Evolutionary conservation across 2,329 filamentous ascomycete genomes (phyloP).

Genomic region (Amauroascus verrucosus): DNA sequence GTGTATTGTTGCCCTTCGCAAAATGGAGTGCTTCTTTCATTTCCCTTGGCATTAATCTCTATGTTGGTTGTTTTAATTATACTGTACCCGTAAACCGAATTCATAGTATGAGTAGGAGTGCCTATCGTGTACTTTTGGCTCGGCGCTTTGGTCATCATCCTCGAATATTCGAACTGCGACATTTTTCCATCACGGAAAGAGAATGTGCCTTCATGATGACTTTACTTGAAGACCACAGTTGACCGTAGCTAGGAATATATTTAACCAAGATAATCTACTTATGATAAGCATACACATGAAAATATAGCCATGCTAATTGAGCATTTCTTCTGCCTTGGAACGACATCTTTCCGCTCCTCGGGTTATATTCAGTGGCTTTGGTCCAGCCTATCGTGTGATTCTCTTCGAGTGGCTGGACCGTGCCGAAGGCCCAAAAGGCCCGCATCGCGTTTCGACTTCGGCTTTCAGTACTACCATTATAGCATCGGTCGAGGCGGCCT

Average conservation of each 20-base stretch:
- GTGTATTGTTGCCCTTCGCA: neutral
- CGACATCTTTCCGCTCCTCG: neutral
- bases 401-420: neutral
- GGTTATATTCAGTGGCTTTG: neutral
- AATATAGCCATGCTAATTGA: too few species aligned
- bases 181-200: too few species aligned
- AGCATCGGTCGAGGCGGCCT: constrained; percentile 15
- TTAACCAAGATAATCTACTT: too few species aligned
- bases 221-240: too few species aligned
- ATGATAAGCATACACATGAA: too few species aligned
- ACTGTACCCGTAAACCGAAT: neutral
- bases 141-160: too few species aligned
- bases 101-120: too few species aligned
- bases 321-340: too few species aligned
- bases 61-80: neutral
- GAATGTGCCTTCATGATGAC: too few species aligned
- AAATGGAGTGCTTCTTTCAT: neutral
- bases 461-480: neutral
- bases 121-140: too few species aligned
- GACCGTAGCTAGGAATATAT: too few species aligned
- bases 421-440: neutral
- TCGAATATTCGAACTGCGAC: too few species aligned
- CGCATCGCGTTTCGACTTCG: neutral
- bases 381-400: neutral
- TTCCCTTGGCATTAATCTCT: neutral